These are phyloP conservation scores for Phyllosticta capitalensis DNA, from an alignment of 2,329 filamentous ascomycete genomes.

Conservation along the genomic window DNA sequence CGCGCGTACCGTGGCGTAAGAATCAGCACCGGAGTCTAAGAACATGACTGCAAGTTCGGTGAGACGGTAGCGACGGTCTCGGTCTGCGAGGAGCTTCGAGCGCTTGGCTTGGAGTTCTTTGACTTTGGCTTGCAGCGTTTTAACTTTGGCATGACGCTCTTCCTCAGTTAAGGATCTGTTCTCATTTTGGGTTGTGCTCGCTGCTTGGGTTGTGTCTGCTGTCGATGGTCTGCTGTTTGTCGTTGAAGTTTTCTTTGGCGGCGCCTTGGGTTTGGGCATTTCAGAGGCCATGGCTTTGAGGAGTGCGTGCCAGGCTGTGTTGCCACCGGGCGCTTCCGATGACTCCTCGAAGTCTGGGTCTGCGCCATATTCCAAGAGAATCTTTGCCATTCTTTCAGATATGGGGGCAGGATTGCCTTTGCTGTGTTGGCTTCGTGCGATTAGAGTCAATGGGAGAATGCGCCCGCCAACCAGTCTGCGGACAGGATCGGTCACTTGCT, in stretches of 20 bases:
- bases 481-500: background rate
- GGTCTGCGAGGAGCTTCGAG: background rate
- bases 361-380: background rate
- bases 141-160: too few species aligned
- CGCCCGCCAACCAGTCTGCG: background rate
- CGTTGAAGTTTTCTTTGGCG: background rate
- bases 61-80: background rate
- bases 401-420: background rate
- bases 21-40: background rate
- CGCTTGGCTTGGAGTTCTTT: background rate
- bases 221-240: background rate
- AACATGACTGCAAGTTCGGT: background rate
- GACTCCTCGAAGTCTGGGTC: background rate
- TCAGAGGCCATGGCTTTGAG: background rate
- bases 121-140: too few species aligned
- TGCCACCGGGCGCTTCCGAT: background rate
- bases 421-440: background rate
- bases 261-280: background rate
- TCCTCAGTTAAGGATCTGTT: too few species aligned
- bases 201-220: background rate
- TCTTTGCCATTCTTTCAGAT: background rate
- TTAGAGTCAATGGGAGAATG: background rate
- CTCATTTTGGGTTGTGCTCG: background rate
- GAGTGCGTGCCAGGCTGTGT: background rate
- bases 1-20: background rate